Evolutionary conservation across 345 rosid species (phyloP).

Genomic region (Brassica carinata): DNA sequence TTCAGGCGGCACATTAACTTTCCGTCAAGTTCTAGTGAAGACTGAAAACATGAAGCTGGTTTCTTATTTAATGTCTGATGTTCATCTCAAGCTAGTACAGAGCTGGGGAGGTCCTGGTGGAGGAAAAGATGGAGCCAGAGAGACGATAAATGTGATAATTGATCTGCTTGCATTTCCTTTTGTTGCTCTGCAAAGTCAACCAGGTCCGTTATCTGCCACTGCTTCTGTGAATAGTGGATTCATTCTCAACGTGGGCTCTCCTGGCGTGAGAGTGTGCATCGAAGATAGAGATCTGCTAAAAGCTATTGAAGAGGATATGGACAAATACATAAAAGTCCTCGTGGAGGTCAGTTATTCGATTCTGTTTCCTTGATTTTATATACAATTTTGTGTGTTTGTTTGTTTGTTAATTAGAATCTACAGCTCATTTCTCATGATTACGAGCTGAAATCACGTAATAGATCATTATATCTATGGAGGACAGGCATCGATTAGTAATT

Average conservation of each 20-base stretch:
- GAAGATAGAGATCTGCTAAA: constrained; percentile 79
- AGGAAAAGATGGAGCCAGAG: constrained; percentile 86
- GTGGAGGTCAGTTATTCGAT: constrained; percentile 62
- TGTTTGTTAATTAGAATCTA: neutral
- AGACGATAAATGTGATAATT: constrained; percentile 65
- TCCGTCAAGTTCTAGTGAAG: constrained; percentile 74
- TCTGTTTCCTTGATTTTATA: neutral
- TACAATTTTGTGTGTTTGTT: neutral
- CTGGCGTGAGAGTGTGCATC: constrained; percentile 72
- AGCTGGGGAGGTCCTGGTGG: constrained; percentile 92
- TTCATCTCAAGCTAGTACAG: constrained; percentile 81
- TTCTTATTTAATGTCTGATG: constrained; percentile 62
- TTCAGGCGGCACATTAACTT: constrained; percentile 69
- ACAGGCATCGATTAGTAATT: neutral
- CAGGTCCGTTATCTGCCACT: constrained; percentile 73
- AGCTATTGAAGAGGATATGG: constrained; percentile 91
- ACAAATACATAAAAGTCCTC: constrained; percentile 74
- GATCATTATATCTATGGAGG: neutral
- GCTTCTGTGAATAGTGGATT: constrained; percentile 94
- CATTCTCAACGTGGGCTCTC: constrained; percentile 84
- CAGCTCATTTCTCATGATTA: neutral
- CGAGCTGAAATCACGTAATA: constrained; percentile 9
- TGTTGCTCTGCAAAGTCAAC: constrained; percentile 83
- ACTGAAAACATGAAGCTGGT: constrained; percentile 65
- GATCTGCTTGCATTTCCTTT: constrained; percentile 94